Evolutionary conservation across 1,284 basidiomycete species (phyloP).

Genomic region (Boletus smithii): DNA sequence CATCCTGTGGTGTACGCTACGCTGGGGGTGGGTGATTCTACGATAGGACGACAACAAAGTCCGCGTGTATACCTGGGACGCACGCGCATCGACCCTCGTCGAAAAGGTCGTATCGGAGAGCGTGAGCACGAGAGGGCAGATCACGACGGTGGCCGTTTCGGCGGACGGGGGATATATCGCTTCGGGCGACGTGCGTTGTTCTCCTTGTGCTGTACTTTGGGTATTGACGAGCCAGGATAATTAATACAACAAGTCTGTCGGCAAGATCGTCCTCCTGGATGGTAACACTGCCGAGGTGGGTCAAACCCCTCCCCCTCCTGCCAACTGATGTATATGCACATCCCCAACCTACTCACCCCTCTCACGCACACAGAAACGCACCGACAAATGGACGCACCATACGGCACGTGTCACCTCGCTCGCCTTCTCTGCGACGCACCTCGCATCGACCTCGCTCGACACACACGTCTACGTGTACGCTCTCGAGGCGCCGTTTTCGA

Average conservation of each 20-base stretch:
- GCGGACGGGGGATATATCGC: conserved; percentile 75
- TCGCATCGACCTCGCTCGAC: conserved; percentile 87
- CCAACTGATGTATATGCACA: too few relatives aligned
- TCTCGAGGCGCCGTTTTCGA: conserved; percentile 66
- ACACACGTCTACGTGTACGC: conserved; percentile 92
- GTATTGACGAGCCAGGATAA: too few relatives aligned
- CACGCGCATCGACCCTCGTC: conserved; percentile 44
- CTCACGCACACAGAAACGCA: conserved; percentile 13
- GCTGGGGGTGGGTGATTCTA: too few relatives aligned
- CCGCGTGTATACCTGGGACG: conserved; percentile 69
- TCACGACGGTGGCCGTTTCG: conserved; percentile 82
- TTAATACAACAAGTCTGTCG: conserved; percentile 51
- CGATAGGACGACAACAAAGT: conserved; percentile 71
- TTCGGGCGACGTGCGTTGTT: conserved; percentile 68
- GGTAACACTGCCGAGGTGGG: conserved; percentile 55
- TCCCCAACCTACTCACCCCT: background rate
- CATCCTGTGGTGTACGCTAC: background rate
- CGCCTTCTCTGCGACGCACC: conserved; percentile 50
- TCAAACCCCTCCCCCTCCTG: too few relatives aligned
- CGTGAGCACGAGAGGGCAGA: conserved; percentile 54
- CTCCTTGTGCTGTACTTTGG: background rate
- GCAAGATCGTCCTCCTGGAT: conserved; percentile 80
- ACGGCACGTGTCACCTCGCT: conserved; percentile 79
- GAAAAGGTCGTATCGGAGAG: conserved; percentile 62
- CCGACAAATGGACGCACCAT: conserved; percentile 82